Evolutionary conservation across 1,139 yeast species (phyloP), one percentile per base, ranked within the genome.

Genomic region (Lodderomyces theae): DNA sequence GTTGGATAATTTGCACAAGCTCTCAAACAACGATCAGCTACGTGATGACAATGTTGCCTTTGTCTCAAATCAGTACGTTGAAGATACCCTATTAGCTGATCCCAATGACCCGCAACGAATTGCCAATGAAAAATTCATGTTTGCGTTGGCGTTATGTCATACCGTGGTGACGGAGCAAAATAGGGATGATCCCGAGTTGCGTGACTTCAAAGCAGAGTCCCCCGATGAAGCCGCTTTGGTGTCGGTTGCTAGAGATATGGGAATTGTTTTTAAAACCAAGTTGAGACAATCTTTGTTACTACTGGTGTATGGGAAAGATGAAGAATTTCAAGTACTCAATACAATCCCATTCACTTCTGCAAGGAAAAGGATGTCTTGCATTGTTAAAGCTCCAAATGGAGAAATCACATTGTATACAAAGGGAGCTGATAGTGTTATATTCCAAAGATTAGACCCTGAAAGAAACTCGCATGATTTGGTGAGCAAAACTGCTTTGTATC

Each of bases 211-310:
- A 58, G 97, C 98, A 0, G 97, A 92, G 62, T 86, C 96, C n/a
- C 98, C 98, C 1, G 98, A 92, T 66, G 98, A 92, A 63, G 94
- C 96, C 31, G 97, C 98, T 0, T 76, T 92, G 45, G 98, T 92
- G 4, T 78, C 86, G 7, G 92, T 95, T 21, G 97, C 98, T 0
- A 77, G 96, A 54, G 97, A 92, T 59, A 69, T 88, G 54, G 98
- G 98, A 4, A 85, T 85, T 59, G 81, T 86, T 8, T 86, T 92
- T 60, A 68, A 79, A 33, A 86, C 79, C 38, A 79, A 96, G 55
- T 80, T 86, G 3, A 82, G 90, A 57, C 76, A 77, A 37, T 86
- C 89, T 34, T 70, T 88, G 19, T 64, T 80, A 29, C 63, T 92
- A 39, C 80, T 83, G 44, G 76, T 86, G 17, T 92, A 86, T 57